These are phyloP conservation scores for Podospora didyma DNA, from an alignment of 495 filamentous ascomycete genomes.

Conservation along the genomic window DNA sequence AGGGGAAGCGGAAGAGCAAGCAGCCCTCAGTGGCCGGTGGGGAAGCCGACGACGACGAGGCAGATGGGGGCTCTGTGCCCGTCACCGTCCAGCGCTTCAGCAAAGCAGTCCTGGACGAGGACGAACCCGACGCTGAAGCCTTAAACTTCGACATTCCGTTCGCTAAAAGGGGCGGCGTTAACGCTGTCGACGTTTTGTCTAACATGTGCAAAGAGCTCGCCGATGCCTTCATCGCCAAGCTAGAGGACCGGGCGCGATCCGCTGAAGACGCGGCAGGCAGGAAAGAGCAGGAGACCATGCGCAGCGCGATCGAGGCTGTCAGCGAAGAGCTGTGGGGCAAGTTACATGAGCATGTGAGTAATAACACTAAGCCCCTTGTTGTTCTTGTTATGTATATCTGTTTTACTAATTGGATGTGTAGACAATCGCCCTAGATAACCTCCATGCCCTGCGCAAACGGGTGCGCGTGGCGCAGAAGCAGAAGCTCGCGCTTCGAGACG, in stretches of 20 bases:
- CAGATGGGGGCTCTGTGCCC: conserved; percentile 27
- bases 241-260: conserved; percentile 33
- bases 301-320: conserved; percentile 63
- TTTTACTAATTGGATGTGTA: conserved; percentile 14
- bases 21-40: conserved; percentile 4
- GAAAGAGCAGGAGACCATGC: conserved; percentile 57
- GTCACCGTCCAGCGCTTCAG: conserved; percentile 47
- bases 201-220: conserved; percentile 68
- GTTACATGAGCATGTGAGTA: conserved; percentile 54
- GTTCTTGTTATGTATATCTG: not conserved
- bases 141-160: conserved; percentile 45
- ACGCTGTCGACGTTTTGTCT: conserved; percentile 63
- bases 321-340: conserved; percentile 62
- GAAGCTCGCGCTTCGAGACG: conserved; percentile 59
- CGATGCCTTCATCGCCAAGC: conserved; percentile 44
- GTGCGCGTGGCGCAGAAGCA: conserved; percentile 61
- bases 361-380: not conserved
- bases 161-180: conserved; percentile 59
- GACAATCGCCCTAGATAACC: conserved; percentile 61
- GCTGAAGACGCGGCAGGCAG: conserved; percentile 37
- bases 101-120: conserved; percentile 22
- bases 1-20: conserved; percentile 11
- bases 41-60: conserved; percentile 21
- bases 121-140: conserved; percentile 37
- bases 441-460: conserved; percentile 58